phyloP scores from a whole-genome alignment of 2,329 filamentous ascomycete genomes.

The Nemania sp. region DNA sequence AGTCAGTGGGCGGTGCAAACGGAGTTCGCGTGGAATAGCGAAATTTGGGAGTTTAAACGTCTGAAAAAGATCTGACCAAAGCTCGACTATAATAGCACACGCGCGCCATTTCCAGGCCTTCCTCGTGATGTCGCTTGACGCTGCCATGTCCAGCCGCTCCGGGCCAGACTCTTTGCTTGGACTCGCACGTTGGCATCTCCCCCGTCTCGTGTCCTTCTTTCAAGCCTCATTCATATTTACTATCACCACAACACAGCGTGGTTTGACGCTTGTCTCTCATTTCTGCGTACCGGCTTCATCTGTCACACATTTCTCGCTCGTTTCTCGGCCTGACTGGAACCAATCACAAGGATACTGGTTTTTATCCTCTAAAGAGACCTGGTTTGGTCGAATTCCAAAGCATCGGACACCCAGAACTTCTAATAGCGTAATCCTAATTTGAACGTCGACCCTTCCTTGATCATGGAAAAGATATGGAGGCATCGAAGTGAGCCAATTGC shows the following conservation, averaged over 20 bases:
- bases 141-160: background rate
- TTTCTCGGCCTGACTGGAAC: background rate
- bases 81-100: constrained; percentile 7
- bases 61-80: background rate
- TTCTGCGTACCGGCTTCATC: background rate
- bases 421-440: constrained; percentile 19
- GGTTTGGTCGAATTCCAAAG: background rate
- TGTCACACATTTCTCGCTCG: constrained; percentile 6
- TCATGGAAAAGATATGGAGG: constrained; percentile 31
- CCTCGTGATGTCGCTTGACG: constrained; percentile 8
- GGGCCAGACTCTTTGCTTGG: constrained; percentile 6
- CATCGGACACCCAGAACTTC: background rate
- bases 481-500: constrained; percentile 29
- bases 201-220: constrained; percentile 1
- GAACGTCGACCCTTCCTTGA: background rate
- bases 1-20: constrained; percentile 1
- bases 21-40: constrained; percentile 8
- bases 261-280: background rate
- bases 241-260: no score
- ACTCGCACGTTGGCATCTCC: background rate
- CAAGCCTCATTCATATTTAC: constrained; percentile 1
- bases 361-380: no score
- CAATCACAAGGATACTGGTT: background rate
- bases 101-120: constrained; percentile 2
- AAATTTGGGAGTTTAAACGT: constrained; percentile 4